phyloP scores from a whole-genome alignment of 768 basidiomycete species.

The Phaeolepiota aurea region DNA sequence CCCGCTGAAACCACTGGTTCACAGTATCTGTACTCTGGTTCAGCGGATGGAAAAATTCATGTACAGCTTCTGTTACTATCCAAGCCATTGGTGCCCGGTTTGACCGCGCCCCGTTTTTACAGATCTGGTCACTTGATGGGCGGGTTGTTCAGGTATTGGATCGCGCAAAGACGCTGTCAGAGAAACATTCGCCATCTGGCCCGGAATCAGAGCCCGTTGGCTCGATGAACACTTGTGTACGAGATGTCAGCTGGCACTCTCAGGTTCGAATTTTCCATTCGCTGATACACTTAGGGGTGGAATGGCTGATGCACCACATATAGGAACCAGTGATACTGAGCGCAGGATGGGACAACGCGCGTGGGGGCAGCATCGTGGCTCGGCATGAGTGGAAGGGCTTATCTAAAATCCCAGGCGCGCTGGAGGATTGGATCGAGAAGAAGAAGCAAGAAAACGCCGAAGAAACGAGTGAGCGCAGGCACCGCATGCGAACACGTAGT shows the following conservation, averaged over 20 bases:
- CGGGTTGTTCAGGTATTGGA: slow-evolving; percentile 77
- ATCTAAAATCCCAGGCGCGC: slow-evolving; percentile 50
- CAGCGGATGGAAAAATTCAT: slow-evolving; percentile 78
- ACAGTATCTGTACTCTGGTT: slow-evolving; percentile 93
- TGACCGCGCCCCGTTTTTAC: slow-evolving; percentile 7
- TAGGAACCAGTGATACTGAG: slow-evolving; percentile 89
- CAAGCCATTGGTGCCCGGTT: slow-evolving; percentile 2
- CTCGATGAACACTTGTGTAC: slow-evolving; percentile 51
- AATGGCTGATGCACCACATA: slow-evolving; percentile 1
- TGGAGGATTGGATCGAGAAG: slow-evolving; percentile 76
- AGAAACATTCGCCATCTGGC: slow-evolving; percentile 65
- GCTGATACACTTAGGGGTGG: slow-evolving; percentile 1
- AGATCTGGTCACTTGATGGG: slow-evolving; percentile 97
- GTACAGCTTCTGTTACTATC: slow-evolving; percentile 29
- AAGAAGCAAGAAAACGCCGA: slow-evolving; percentile 15
- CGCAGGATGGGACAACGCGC: slow-evolving; percentile 73
- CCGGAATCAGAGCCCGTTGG: slow-evolving; percentile 31
- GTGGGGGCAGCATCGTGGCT: slow-evolving; percentile 71
- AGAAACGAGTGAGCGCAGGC: slow-evolving; percentile 11
- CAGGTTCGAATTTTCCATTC: slow-evolving; percentile 33
- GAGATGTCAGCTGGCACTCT: slow-evolving; percentile 95
- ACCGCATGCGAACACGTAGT: slow-evolving; percentile 8
- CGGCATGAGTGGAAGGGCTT: slow-evolving; percentile 96
- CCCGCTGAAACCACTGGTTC: slow-evolving; percentile 86
- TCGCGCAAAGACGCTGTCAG: slow-evolving; percentile 63